A percentile compares a stretch with the other conserved stretches of the same genome.
Evolutionary conservation across 345 rosid genomes (phyloP).

Genomic region (Pistacia vera): DNA sequence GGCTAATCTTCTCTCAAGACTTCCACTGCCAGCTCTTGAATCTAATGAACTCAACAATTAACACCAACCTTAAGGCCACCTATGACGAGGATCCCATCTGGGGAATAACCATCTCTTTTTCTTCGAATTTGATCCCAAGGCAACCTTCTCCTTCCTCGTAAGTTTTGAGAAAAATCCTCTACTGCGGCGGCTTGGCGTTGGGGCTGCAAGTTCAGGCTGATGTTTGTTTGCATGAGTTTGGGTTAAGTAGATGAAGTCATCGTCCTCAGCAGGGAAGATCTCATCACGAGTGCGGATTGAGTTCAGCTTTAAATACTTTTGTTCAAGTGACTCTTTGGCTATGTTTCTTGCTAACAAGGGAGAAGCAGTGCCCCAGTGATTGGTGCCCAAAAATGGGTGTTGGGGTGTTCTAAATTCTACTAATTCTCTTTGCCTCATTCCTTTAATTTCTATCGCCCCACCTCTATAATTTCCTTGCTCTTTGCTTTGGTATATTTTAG

Average conservation of each 20-base stretch:
- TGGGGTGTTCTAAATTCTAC: conserved; percentile 58
- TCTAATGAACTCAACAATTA: conserved; percentile 8
- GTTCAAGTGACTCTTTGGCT: conserved; percentile 55
- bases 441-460: neutral
- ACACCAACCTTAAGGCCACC: conserved; percentile 75
- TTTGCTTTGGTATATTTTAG: neutral
- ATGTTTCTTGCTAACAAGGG: conserved; percentile 59
- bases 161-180: conserved; percentile 32
- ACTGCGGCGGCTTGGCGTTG: conserved; percentile 16
- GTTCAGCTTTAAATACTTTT: conserved; percentile 44
- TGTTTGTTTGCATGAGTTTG: conserved; percentile 2
- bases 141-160: conserved; percentile 20
- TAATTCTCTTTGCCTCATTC: conserved; percentile 34
- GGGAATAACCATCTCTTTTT: conserved; percentile 42
- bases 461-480: neutral
- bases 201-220: conserved; percentile 10
- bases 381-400: conserved; percentile 53
- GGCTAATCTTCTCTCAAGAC: neutral
- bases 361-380: conserved; percentile 64
- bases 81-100: conserved; percentile 48
- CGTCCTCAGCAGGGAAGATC: conserved; percentile 25
- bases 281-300: conserved; percentile 34
- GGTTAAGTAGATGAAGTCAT: conserved; percentile 10
- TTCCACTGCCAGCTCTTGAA: neutral
- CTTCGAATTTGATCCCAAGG: conserved; percentile 24